These are phyloP conservation scores for Pelargonium hybrid DNA, from an alignment of 441 rosid genomes.

Conservation along the genomic window DNA sequence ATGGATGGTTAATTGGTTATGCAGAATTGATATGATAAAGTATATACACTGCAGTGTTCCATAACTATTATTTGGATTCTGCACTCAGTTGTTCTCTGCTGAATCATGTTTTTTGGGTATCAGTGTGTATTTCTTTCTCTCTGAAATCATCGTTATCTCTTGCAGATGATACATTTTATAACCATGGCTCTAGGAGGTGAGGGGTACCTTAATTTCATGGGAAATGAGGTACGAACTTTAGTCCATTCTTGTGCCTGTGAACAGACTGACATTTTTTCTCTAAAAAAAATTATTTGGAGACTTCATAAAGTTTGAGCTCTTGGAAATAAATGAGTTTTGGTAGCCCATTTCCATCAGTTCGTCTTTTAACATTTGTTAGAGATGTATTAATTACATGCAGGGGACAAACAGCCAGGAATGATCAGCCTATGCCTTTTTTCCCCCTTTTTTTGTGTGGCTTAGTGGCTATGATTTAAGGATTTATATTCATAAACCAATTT, in stretches of 20 bases:
- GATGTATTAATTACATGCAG: not conserved
- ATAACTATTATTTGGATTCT: not conserved
- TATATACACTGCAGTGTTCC: not conserved
- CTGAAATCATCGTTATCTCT: constrained; percentile 3
- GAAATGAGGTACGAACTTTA: constrained; percentile 53
- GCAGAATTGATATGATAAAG: not conserved
- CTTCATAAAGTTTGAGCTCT: constrained; percentile 1
- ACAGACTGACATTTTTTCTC: not conserved
- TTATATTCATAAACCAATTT: not conserved
- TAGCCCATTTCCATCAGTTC: not conserved
- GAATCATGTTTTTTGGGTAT: not conserved
- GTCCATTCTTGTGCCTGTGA: constrained; percentile 6
- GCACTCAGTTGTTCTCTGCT: not conserved
- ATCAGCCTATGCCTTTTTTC: not conserved
- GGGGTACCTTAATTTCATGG: constrained; percentile 83
- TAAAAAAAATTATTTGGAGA: not conserved
- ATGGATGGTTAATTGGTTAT: not conserved
- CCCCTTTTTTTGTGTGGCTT: not conserved
- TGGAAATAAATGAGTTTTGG: constrained; percentile 6
- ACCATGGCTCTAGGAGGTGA: constrained; percentile 84
- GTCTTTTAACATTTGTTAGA: not conserved
- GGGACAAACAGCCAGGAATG: constrained; percentile 3
- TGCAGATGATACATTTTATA: constrained; percentile 73
- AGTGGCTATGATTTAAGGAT: constrained; percentile 1
- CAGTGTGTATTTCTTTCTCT: constrained; percentile 6